Evolutionary conservation across 495 filamentous ascomycete genomes (phyloP).

Genomic region (Neurospora discreta): DNA sequence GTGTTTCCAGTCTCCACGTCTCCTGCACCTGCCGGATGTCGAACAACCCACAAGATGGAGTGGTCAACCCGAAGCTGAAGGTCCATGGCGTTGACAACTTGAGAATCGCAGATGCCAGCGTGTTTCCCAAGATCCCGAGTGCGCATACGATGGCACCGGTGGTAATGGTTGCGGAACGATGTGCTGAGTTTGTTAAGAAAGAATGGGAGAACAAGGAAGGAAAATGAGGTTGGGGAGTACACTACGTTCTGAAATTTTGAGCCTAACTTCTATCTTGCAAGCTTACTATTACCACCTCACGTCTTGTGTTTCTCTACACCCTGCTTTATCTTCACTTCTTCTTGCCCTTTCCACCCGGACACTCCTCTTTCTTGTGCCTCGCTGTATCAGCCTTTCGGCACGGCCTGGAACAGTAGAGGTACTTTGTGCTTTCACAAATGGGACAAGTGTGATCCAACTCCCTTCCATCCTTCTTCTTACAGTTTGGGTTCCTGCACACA

Average conservation of each 20-base stretch:
- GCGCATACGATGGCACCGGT: conserved; percentile 36
- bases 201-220: conserved; percentile 7
- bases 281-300: background rate
- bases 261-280: background rate
- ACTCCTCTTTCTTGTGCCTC: conserved; percentile 20
- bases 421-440: conserved; percentile 18
- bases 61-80: conserved; percentile 37
- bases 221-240: background rate
- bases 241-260: background rate
- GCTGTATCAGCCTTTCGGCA: conserved; percentile 28
- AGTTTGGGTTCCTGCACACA: conserved; percentile 12
- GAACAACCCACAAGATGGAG: conserved; percentile 13
- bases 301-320: background rate
- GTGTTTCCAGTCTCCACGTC: conserved; percentile 11
- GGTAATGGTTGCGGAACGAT: conserved; percentile 42
- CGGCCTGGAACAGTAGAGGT: conserved; percentile 16
- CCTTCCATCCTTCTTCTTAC: conserved; percentile 12
- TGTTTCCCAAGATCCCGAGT: conserved; percentile 37
- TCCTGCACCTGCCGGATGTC: conserved; percentile 10
- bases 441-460: conserved; percentile 16
- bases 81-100: conserved; percentile 33
- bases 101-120: conserved; percentile 38
- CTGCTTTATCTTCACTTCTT: background rate
- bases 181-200: conserved; percentile 36
- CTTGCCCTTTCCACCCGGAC: background rate